phyloP scores from a whole-genome alignment of 2,329 filamentous ascomycete genomes.

The Geosmithia putterillii region DNA sequence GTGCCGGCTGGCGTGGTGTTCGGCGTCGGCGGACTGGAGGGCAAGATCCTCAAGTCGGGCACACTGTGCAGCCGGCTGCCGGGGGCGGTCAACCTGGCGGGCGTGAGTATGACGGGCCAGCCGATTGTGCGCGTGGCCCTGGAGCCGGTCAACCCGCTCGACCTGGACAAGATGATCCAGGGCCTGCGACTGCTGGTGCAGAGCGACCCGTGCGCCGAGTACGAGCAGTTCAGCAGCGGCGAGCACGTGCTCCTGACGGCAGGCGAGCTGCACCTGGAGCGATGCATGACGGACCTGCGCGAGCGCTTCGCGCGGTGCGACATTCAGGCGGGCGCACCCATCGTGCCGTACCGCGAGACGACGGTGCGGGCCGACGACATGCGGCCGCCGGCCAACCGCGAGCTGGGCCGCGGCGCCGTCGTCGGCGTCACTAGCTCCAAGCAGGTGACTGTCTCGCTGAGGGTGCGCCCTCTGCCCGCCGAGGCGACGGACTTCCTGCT shows the following conservation, averaged over 20 bases:
- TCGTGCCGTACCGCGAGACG: constrained; percentile 90
- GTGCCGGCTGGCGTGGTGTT: constrained; percentile 94
- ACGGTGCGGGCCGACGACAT: constrained; percentile 84
- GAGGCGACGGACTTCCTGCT: constrained; percentile 75
- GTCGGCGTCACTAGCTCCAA: constrained; percentile 70
- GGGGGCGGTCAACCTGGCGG: constrained; percentile 82
- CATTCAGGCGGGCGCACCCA: constrained; percentile 85
- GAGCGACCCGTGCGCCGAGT: constrained; percentile 90
- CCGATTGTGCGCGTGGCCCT: constrained; percentile 93
- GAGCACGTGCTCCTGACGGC: constrained; percentile 93
- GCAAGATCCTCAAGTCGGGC: constrained; percentile 88
- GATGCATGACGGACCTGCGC: constrained; percentile 83
- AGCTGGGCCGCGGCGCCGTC: constrained; percentile 73
- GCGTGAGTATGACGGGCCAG: constrained; percentile 65
- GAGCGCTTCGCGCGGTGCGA: constrained; percentile 91
- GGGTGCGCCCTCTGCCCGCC: constrained; percentile 65
- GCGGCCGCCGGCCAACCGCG: constrained; percentile 75
- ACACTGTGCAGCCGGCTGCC: constrained; percentile 82
- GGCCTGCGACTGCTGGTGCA: constrained; percentile 81
- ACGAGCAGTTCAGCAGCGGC: constrained; percentile 83
- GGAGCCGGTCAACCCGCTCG: constrained; percentile 82
- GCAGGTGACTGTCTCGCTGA: constrained; percentile 65
- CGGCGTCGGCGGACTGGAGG: constrained; percentile 84
- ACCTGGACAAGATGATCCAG: constrained; percentile 89
- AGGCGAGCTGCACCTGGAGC: constrained; percentile 85